phyloP scores from a whole-genome alignment of 2,329 filamentous ascomycete genomes.

The Colletotrichum horii region DNA sequence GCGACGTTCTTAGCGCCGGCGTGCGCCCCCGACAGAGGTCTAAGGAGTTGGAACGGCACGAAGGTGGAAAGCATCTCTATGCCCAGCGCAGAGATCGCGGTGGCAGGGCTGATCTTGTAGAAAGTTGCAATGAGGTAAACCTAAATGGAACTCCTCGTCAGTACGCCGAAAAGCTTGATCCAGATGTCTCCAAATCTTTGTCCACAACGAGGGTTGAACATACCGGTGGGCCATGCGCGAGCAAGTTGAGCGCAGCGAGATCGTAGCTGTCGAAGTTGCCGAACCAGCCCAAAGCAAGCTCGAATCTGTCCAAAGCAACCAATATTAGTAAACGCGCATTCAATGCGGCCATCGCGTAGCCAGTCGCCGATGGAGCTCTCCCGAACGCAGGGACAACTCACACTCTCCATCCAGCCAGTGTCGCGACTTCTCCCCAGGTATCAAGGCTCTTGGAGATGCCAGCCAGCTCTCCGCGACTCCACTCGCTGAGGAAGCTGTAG shows the following conservation, averaged over 20 bases:
- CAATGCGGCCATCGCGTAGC: not conserved
- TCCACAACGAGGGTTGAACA: conserved; percentile 30
- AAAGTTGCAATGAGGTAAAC: conserved; percentile 79
- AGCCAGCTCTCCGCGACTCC: conserved; percentile 70
- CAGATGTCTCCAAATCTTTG: not conserved
- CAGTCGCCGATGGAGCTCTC: not conserved
- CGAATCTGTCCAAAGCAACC: conserved; percentile 71
- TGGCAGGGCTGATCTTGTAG: conserved; percentile 71
- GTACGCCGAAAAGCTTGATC: not conserved
- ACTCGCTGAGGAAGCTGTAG: conserved; percentile 65
- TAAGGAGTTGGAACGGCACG: conserved; percentile 77
- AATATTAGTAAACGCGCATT: conserved; percentile 27
- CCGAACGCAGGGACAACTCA: conserved; percentile 40
- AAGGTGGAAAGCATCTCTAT: conserved; percentile 75
- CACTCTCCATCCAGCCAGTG: conserved; percentile 59
- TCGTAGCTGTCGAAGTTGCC: conserved; percentile 77
- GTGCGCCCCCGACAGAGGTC: conserved; percentile 70
- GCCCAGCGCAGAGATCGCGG: conserved; percentile 64
- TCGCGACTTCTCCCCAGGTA: conserved; percentile 64
- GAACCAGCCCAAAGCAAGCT: conserved; percentile 77
- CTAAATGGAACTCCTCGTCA: conserved; percentile 36
- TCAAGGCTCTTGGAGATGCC: conserved; percentile 68
- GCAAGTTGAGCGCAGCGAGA: conserved; percentile 66
- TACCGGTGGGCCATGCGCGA: conserved; percentile 77
- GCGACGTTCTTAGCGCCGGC: conserved; percentile 53